phyloP scores from a whole-genome alignment of 352 stramenopile genomes.

The Phytophthora kernoviae region DNA sequence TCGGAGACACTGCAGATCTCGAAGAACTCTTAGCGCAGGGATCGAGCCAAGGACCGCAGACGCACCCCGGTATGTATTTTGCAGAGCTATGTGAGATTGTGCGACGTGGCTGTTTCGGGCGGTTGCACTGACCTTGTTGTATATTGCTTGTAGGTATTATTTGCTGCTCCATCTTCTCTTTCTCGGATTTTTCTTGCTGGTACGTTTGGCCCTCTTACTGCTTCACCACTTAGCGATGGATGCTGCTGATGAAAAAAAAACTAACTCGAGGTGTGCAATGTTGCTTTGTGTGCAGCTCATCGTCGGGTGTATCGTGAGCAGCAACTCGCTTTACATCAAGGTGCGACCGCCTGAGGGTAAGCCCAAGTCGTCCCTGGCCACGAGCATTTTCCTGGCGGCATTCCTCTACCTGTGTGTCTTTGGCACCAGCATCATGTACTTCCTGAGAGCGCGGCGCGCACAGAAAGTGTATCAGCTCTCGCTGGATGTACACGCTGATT shows the following conservation, averaged over 20 bases:
- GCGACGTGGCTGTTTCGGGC: neutral
- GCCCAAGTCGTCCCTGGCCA: constrained; percentile 82
- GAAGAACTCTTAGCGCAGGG: constrained; percentile 80
- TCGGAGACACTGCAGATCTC: constrained; percentile 80
- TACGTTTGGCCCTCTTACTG: constrained; percentile 24
- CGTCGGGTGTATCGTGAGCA: constrained; percentile 84
- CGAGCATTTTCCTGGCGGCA: constrained; percentile 86
- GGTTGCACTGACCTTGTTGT: constrained; percentile 2
- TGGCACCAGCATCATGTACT: constrained; percentile 87
- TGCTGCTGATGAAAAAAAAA: neutral
- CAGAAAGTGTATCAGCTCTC: constrained; percentile 91
- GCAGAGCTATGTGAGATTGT: too few species aligned
- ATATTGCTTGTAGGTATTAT: constrained; percentile 51
- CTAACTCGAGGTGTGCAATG: neutral
- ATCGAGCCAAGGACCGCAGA: constrained; percentile 74
- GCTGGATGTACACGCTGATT: constrained; percentile 85
- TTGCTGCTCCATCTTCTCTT: constrained; percentile 80
- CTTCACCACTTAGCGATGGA: neutral
- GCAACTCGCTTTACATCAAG: constrained; percentile 89
- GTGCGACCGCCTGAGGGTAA: constrained; percentile 79
- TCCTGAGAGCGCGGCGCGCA: constrained; percentile 70
- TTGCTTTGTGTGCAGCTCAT: constrained; percentile 55
- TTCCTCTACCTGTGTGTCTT: constrained; percentile 89
- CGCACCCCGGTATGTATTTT: constrained; percentile 52
- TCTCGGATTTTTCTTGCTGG: constrained; percentile 74